Percentiles rank a stretch among this genome's conserved stretches.
Conservation (phyloP, 345 rosid species). For the Euphorbia pulcherrima region DNA sequence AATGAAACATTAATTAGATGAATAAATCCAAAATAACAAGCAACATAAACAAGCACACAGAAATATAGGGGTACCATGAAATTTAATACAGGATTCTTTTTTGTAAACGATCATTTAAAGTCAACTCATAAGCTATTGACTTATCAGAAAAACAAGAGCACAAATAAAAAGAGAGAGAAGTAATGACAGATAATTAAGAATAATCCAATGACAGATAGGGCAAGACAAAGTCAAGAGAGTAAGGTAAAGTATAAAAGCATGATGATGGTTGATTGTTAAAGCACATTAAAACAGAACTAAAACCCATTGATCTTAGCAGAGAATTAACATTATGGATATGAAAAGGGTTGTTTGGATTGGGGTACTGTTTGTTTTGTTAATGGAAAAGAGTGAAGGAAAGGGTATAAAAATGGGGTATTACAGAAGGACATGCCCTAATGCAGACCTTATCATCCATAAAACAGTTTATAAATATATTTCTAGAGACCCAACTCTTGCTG, state of each 20-base stretch:
- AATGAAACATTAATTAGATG: too few relatives aligned
- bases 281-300: too few relatives aligned
- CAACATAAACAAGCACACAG: background rate
- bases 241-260: background rate
- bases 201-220: background rate
- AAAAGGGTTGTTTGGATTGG: conserved; percentile 34
- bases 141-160: too few relatives aligned
- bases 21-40: background rate
- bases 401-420: conserved; percentile 36
- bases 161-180: background rate
- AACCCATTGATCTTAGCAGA: background rate
- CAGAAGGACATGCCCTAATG: conserved; percentile 34
- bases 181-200: too few relatives aligned
- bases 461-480: conserved; percentile 32
- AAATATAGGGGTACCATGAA: too few relatives aligned
- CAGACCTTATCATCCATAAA: conserved; percentile 28
- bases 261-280: background rate
- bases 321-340: conserved; percentile 29
- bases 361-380: conserved; percentile 24
- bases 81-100: too few relatives aligned
- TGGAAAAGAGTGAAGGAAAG: conserved; percentile 11
- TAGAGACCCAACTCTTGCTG: conserved; percentile 41
- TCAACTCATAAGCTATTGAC: background rate
- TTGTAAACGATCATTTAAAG: background rate
- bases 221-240: background rate